Conservation (phyloP, 2,329 filamentous ascomycete species). For the Fusarium algeriense region DNA sequence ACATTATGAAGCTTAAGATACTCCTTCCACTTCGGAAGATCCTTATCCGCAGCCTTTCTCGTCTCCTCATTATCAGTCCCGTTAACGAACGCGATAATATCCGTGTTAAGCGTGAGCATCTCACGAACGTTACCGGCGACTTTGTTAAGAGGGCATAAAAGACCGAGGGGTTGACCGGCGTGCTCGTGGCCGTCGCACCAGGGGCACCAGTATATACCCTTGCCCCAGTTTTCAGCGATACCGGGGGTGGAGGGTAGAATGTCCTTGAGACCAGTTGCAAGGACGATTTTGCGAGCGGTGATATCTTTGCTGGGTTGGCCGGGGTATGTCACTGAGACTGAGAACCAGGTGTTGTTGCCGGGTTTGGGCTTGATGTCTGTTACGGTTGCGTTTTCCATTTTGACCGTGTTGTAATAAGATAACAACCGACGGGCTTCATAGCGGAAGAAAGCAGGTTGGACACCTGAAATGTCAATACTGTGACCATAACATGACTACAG, state of each 20-base stretch:
- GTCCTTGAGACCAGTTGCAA: constrained; percentile 69
- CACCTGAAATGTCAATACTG: constrained; percentile 54
- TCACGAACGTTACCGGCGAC: constrained; percentile 62
- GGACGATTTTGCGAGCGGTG: constrained; percentile 66
- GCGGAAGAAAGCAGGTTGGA: constrained; percentile 67
- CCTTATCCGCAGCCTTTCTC: constrained; percentile 54
- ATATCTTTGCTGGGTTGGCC: constrained; percentile 48
- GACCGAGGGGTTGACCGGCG: constrained; percentile 67
- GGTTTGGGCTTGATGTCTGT: constrained; percentile 53
- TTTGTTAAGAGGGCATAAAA: constrained; percentile 61
- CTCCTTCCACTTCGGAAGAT: constrained; percentile 60
- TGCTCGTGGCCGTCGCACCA: constrained; percentile 75
- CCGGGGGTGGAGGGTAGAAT: constrained; percentile 68
- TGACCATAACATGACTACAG: not conserved
- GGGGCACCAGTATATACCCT: constrained; percentile 73
- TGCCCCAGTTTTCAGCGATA: constrained; percentile 66
- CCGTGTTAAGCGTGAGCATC: constrained; percentile 65
- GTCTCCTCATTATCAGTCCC: constrained; percentile 64
- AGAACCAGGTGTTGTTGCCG: constrained; percentile 60
- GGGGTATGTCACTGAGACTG: constrained; percentile 49
- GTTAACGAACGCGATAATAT: constrained; percentile 70
- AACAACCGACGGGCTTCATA: constrained; percentile 66
- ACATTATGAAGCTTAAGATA: constrained; percentile 65
- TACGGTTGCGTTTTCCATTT: constrained; percentile 66
- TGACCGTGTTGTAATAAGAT: constrained; percentile 61